Base-by-base conservation (phyloP, 2,329 filamentous ascomycete genomes). In the Trichoderma atrobrunneum region DNA sequence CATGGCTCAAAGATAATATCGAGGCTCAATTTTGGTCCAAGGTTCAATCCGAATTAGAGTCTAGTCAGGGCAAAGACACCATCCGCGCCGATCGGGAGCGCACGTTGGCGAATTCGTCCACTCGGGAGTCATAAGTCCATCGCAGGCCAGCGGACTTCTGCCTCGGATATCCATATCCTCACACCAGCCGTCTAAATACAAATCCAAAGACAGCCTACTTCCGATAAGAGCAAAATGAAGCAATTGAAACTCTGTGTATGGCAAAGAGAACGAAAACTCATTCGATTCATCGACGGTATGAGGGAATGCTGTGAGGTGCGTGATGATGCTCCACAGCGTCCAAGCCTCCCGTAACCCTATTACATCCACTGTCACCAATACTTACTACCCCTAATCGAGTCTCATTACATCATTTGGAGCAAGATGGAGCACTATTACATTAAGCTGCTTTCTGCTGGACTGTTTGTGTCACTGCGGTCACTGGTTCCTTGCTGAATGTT, bases 201-300 rank as follows among this genome's bases (percentile, higher is more conserved):
- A n/a, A 43, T 5, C 16, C 7, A 1, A 43, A n/a, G 39, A 43
- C 7, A 0, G 39, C 5, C 16, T n/a, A 5, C 39, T n/a, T 18
- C 39, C 1, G 39, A 43, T 10, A 3, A n/a, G 16, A 43, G 39
- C 3, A 43, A n/a, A 10, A 43, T 3, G 18, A n/a, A 10, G 39
- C 3, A 7, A n/a, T 43, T 0, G 3, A 3, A n/a, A 43, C 1
- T 43, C 18, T 10, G 39, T 3, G 1, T 0, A 18, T n/a, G 39
- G 16, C 7, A 43, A 43, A n/a, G 16, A n/a, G 16, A 43, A 10
- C 0, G 39, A 43, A 43, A 1, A n/a, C 7, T 8, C 16, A 43
- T 43, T n/a, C 39, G 10, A 10, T n/a, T 43, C 39, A 10, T 43
- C n/a, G n/a, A 43, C 7, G 7, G 0, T 5, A 43, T 18, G 39